phyloP scores from a whole-genome alignment of 176 grass and related monocot species.

The Carex cristatella region DNA sequence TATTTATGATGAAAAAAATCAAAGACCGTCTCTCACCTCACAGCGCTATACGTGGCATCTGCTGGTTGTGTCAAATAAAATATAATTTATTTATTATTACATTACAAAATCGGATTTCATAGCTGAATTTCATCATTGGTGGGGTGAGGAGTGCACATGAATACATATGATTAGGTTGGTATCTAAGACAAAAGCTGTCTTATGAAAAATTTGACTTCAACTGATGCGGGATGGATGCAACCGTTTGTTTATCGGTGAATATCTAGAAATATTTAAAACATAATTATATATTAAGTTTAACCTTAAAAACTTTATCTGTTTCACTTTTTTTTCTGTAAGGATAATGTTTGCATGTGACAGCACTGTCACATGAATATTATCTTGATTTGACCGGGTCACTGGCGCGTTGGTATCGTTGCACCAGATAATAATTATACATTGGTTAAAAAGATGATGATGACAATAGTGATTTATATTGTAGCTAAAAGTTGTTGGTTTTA shows the following conservation, averaged over 20 bases:
- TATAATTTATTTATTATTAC: neutral
- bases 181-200: neutral
- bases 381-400: neutral
- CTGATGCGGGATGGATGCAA: neutral
- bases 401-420: neutral
- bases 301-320: neutral
- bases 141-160: neutral
- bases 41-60: neutral
- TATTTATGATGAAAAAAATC: neutral
- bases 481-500: no score
- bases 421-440: neutral
- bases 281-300: neutral
- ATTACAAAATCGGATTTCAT: neutral
- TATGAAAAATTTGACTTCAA: neutral
- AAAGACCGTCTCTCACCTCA: neutral
- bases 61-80: neutral
- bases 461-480: no score
- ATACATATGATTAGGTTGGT: slow-evolving; percentile 17
- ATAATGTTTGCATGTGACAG: neutral
- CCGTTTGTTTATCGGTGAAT: neutral
- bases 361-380: neutral
- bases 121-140: slow-evolving; percentile 5
- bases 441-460: no score
- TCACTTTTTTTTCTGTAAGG: slow-evolving; percentile 1
- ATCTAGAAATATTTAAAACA: neutral